Conservation (phyloP, 805 yeast species). For the Lachancea thermotolerans region DNA sequence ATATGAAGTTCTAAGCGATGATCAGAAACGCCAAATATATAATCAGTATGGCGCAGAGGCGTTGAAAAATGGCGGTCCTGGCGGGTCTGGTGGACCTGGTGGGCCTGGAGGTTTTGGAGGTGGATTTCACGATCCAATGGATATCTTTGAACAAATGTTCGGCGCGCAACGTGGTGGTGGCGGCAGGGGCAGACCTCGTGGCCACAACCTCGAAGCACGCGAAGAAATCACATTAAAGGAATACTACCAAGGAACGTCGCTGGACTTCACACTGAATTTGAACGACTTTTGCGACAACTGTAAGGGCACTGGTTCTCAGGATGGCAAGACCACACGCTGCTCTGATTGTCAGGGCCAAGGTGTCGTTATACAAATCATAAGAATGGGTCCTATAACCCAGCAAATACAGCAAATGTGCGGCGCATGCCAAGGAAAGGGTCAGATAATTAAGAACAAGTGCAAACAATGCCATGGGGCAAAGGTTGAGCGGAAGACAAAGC, state of each 20-base stretch:
- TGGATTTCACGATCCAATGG: constrained; percentile 33
- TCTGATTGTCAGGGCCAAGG: constrained; percentile 72
- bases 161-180: constrained; percentile 42
- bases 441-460: constrained; percentile 58
- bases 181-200: constrained; percentile 45
- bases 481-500: constrained; percentile 48
- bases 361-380: constrained; percentile 52
- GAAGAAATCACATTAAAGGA: constrained; percentile 55
- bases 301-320: constrained; percentile 79
- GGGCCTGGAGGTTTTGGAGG: constrained; percentile 34
- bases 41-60: constrained; percentile 78
- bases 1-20: constrained; percentile 73
- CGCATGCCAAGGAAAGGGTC: constrained; percentile 73
- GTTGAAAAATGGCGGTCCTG: constrained; percentile 49
- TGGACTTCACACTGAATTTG: constrained; percentile 58
- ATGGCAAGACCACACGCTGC: constrained; percentile 65
- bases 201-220: constrained; percentile 53
- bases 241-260: constrained; percentile 60
- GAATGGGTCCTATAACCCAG: constrained; percentile 87
- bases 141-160: constrained; percentile 32
- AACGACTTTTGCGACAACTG: constrained; percentile 73
- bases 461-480: constrained; percentile 63
- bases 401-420: constrained; percentile 76
- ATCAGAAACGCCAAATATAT: constrained; percentile 59
- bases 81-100: constrained; percentile 37